A percentile compares a stretch with the other conserved stretches of the same genome.
These are phyloP conservation scores for Raddia distichophylla DNA, from an alignment of 176 grass and related monocot species.

Conservation along the genomic window DNA sequence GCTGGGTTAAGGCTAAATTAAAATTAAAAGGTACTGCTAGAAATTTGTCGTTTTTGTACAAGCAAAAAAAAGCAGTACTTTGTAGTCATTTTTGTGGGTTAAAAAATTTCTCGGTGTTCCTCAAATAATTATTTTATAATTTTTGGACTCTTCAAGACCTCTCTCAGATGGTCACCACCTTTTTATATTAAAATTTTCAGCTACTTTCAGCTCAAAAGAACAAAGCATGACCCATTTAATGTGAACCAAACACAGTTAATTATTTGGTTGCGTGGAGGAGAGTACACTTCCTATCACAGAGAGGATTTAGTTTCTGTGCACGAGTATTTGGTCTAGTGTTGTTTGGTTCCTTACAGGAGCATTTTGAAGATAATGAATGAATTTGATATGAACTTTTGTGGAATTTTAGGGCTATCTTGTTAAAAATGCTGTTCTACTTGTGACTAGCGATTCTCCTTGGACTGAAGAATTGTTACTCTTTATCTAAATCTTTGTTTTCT, in stretches of 20 bases:
- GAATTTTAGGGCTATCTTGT: slow-evolving; percentile 4
- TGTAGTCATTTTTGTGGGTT: no score
- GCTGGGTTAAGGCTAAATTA: no score
- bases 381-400: not conserved
- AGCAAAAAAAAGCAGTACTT: no score
- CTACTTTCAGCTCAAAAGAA: no score
- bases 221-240: no score
- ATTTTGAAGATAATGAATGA: not conserved
- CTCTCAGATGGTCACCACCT: no score
- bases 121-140: no score
- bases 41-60: no score
- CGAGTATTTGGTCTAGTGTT: not conserved
- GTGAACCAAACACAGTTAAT: not conserved
- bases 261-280: not conserved
- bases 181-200: no score
- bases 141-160: no score
- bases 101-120: no score
- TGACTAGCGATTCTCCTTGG: not conserved
- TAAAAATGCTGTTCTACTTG: not conserved
- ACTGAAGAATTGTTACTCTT: slow-evolving; percentile 6
- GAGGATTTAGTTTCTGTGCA: not conserved
- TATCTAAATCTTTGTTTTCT: not conserved
- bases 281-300: not conserved
- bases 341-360: not conserved
- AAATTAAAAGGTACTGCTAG: no score